Base-by-base conservation (phyloP, 495 filamentous ascomycete species). In the Cairneyella variabilis region DNA sequence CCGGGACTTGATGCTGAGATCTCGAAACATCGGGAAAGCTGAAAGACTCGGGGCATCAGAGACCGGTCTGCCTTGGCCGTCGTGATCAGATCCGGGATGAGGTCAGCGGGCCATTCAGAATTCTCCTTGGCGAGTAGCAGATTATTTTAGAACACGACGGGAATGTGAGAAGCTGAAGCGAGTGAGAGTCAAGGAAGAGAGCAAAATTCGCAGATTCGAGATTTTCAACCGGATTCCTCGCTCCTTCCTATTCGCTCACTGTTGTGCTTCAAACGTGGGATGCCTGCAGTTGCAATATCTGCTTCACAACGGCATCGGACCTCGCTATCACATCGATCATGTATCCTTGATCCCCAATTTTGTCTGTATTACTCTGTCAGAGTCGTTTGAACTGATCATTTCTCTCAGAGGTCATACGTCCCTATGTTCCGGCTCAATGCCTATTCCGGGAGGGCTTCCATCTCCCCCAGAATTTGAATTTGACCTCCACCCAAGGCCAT, bases 71-170 rank as follows among this genome's bases (percentile, higher is more conserved):
- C n/a, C n/a, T n/a, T n/a, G n/a, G n/a, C n/a, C n/a, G n/a, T n/a
- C n/a, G n/a, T n/a, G n/a, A n/a, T n/a, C 7, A 6, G 11, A 21
- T 17, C 12, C 22, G 14, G 26, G 34, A 51, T 51, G 48, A 51
- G 40, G 48, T 39, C 51, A 54, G 21, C 41, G 16, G 30, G 18
- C 51, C 27, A 54, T 8, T 46, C 27, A 54, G 11, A 54, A 46
- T 36, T 23, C 50, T 45, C 20, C 40, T 21, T 44, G 39, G 16
- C 26, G 30, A 27, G 3, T 21, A 23, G 36, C 14, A 16, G 42
- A 34, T 28, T 37, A 52, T 21, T 17, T 28, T 39, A 4, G 20
- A 39, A 14, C 9, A 28, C 49, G 23, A 48, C 21, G 44, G 17
- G n/a, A n/a, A n/a, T n/a, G n/a, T n/a, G n/a, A n/a, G n/a, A n/a